phyloP scores from a whole-genome alignment of 345 rosid species.

The Toxicodendron radicans region DNA sequence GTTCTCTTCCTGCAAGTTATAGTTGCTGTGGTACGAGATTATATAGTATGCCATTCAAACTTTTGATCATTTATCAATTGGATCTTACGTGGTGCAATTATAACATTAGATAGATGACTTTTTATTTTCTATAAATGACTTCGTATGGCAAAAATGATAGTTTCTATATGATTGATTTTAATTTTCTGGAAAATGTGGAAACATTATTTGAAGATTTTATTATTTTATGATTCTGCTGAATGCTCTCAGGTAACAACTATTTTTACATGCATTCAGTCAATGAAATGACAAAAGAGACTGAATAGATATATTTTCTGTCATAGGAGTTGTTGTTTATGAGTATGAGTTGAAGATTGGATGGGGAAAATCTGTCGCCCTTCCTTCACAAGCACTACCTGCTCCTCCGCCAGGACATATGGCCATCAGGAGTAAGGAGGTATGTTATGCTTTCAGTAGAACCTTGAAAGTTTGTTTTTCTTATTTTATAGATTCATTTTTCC shows the following conservation, averaged over 20 bases:
- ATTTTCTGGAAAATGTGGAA: constrained; percentile 5
- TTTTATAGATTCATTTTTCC: constrained; percentile 17
- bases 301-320: constrained; percentile 21
- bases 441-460: constrained; percentile 23
- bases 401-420: constrained; percentile 99
- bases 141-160: neutral
- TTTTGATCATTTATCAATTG: neutral
- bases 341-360: constrained; percentile 97
- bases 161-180: constrained; percentile 6
- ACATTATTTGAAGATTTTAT: too few species aligned
- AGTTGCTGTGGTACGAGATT: neutral
- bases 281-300: constrained; percentile 9
- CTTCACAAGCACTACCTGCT: constrained; percentile 98
- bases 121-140: neutral
- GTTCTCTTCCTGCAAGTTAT: neutral
- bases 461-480: constrained; percentile 11
- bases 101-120: neutral
- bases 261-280: neutral
- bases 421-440: constrained; percentile 96
- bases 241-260: neutral
- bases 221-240: too few species aligned
- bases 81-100: neutral
- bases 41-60: neutral
- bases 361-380: constrained; percentile 99
- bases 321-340: constrained; percentile 94